Conservation (phyloP, 1,284 basidiomycete genomes). For the Pseudozyma sp. region DNA sequence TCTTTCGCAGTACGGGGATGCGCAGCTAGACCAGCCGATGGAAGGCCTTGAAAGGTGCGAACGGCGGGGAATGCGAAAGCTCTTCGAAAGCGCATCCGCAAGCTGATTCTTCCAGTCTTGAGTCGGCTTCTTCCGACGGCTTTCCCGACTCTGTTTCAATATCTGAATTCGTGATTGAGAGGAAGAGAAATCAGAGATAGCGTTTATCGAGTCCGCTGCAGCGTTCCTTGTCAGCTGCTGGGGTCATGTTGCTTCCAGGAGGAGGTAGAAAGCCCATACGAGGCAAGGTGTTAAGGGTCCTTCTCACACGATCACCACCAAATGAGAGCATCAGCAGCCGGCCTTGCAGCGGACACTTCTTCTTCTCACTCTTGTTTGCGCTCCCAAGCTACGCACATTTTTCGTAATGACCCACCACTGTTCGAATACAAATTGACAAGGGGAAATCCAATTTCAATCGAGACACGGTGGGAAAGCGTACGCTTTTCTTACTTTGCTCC, state of each 20-base stretch:
- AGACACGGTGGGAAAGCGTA: not conserved
- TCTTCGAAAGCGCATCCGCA: not conserved
- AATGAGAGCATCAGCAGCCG: not conserved
- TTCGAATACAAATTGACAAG: not conserved
- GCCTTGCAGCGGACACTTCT: not conserved
- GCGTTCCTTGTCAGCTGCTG: not conserved
- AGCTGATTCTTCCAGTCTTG: not conserved
- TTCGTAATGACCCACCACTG: not conserved
- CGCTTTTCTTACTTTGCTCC: not conserved
- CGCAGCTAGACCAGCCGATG: not conserved
- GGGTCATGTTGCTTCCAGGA: not conserved
- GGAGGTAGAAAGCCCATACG: too few relatives aligned
- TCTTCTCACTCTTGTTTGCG: not conserved
- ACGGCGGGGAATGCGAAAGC: too few relatives aligned
- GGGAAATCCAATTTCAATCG: not conserved
- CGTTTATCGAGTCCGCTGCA: not conserved
- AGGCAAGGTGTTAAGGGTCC: not conserved
- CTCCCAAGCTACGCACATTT: conserved; percentile 10
- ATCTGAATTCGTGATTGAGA: too few relatives aligned
- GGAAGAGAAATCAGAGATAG: too few relatives aligned
- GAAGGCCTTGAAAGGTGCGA: too few relatives aligned
- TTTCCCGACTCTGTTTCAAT: not conserved
- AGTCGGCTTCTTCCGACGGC: not conserved
- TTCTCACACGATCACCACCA: conserved; percentile 9
- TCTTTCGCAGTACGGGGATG: too few relatives aligned